A percentile compares a stretch with the other conserved stretches of the same genome.
phyloP scores from a whole-genome alignment of 2,329 filamentous ascomycete species.

The Harringtonia aguacate region DNA sequence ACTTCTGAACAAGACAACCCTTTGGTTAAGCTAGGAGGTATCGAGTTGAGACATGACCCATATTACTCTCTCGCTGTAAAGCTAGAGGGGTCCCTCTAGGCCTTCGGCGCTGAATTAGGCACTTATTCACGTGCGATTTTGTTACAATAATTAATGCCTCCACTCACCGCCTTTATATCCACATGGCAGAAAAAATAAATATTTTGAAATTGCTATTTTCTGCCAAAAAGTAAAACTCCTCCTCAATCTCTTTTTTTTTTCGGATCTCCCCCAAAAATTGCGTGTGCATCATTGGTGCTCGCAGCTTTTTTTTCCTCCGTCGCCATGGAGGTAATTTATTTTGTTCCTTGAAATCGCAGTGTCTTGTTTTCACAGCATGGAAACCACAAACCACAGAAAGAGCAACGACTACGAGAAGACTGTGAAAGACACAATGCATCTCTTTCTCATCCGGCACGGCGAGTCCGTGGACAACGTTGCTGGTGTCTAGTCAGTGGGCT shows the following conservation, averaged over 20 bases:
- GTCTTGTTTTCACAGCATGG: neutral
- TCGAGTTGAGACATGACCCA: too few relatives aligned
- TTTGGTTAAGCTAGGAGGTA: too few relatives aligned
- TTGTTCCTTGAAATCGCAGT: too few relatives aligned
- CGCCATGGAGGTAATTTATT: too few relatives aligned
- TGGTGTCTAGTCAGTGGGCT: conserved; percentile 51
- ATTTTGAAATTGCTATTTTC: neutral
- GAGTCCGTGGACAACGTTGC: conserved; percentile 87
- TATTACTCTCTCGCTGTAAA: too few relatives aligned
- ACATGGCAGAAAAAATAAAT: neutral
- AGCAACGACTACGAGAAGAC: too few relatives aligned
- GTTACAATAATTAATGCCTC: neutral
- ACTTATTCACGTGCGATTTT: too few relatives aligned
- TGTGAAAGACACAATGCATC: conserved; percentile 35
- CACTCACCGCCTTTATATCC: conserved; percentile 1
- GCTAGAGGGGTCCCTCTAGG: too few relatives aligned
- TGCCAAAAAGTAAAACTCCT: too few relatives aligned
- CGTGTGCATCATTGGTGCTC: neutral
- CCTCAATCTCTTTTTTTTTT: neutral
- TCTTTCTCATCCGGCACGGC: conserved; percentile 77
- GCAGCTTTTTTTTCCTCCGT: neutral
- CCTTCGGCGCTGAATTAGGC: too few relatives aligned
- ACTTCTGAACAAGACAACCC: too few relatives aligned
- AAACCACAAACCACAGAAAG: too few relatives aligned
- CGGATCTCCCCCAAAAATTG: neutral